Conservation (phyloP, 352 stramenopile genomes). For the Globisporangium spiculum region DNA sequence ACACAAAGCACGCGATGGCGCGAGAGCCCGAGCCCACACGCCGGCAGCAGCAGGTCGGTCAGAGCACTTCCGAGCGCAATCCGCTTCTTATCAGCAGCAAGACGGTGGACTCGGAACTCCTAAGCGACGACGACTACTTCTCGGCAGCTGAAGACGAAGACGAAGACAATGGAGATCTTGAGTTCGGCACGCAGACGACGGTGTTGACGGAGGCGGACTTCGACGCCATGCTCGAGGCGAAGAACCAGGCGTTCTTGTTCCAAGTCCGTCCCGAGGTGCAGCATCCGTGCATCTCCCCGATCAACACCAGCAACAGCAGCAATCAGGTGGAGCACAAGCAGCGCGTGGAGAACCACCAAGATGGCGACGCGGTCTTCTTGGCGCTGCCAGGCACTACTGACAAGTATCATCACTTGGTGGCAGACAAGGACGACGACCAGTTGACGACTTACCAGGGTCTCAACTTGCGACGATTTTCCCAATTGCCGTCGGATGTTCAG, state of each 20-base stretch:
- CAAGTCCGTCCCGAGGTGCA: constrained; percentile 16
- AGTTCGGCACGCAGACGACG: background rate
- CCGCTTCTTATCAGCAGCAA: background rate
- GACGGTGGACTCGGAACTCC: background rate
- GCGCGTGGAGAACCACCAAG: background rate
- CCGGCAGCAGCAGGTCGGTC: background rate
- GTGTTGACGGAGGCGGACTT: constrained; percentile 17
- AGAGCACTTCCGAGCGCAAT: constrained; percentile 5
- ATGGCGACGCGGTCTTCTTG: constrained; percentile 29
- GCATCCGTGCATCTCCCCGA: background rate
- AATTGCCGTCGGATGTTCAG: constrained; percentile 33
- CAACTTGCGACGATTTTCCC: constrained; percentile 8
- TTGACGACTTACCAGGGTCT: background rate
- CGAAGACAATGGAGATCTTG: constrained; percentile 1
- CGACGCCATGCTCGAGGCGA: constrained; percentile 16
- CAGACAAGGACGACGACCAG: background rate
- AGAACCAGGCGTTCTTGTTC: constrained; percentile 23
- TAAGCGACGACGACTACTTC: background rate
- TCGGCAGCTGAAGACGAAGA: background rate
- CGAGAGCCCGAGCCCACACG: background rate
- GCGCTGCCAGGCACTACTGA: constrained; percentile 24
- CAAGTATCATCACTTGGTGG: background rate
- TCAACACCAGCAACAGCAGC: background rate
- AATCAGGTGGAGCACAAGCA: background rate
- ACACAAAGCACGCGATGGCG: constrained; percentile 2